Conservation (phyloP, 768 basidiomycete genomes). For the Baorangia bicolor region DNA sequence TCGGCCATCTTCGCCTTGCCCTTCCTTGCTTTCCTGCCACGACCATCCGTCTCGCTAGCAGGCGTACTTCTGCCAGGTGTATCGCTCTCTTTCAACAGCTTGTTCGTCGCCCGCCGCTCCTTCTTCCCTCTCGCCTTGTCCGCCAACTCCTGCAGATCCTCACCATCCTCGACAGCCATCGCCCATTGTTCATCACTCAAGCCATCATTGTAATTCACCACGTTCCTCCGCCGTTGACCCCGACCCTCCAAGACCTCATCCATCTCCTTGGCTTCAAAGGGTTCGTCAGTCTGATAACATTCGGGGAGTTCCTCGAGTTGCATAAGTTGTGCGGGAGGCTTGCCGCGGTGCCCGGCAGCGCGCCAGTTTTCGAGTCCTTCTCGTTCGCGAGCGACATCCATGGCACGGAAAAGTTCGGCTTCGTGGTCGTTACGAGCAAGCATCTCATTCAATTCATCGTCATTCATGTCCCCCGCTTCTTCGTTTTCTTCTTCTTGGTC, state of each 20-base stretch:
- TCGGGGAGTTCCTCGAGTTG: constrained; percentile 88
- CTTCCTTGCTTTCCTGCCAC: constrained; percentile 53
- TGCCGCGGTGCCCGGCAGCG: constrained; percentile 70
- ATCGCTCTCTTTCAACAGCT: constrained; percentile 56
- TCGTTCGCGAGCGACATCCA: constrained; percentile 80
- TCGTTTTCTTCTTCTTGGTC: constrained; percentile 90
- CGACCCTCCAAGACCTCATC: constrained; percentile 64
- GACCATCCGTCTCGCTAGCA: constrained; percentile 55
- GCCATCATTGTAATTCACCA: constrained; percentile 92
- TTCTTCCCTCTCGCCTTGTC: constrained; percentile 66
- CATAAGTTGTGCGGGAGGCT: constrained; percentile 74
- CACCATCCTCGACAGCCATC: constrained; percentile 79
- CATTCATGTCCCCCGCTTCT: constrained; percentile 89
- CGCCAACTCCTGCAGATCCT: constrained; percentile 71
- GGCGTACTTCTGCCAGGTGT: constrained; percentile 65
- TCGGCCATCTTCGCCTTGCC: constrained; percentile 63
- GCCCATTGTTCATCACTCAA: constrained; percentile 94
- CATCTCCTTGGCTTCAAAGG: constrained; percentile 66
- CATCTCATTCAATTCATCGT: constrained; percentile 92
- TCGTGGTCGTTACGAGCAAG: constrained; percentile 87
- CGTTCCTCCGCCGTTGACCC: constrained; percentile 78
- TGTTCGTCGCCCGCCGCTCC: constrained; percentile 59
- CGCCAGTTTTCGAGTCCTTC: constrained; percentile 67
- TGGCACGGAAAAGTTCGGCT: constrained; percentile 66
- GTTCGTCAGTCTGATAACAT: constrained; percentile 84